These are phyloP conservation scores for Stagonosporopsis tanaceti DNA, from an alignment of 2,329 filamentous ascomycete genomes.

Conservation along the genomic window DNA sequence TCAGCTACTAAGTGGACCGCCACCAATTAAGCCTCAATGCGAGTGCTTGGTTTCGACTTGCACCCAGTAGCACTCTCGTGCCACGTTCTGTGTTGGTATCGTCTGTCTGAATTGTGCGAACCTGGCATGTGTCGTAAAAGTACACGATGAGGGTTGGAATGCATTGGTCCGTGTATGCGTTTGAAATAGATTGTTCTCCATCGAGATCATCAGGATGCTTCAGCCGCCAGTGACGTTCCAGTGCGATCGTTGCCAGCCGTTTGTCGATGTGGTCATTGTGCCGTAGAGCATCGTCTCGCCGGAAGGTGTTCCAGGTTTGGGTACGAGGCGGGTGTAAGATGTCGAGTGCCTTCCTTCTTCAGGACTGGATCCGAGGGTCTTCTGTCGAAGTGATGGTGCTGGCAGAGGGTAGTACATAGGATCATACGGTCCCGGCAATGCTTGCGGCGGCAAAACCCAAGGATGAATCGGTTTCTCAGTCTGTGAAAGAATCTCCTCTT, in stretches of 20 bases:
- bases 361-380: slow-evolving; percentile 24
- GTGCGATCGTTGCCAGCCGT: slow-evolving; percentile 46
- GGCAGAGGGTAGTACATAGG: slow-evolving; percentile 46
- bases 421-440: slow-evolving; percentile 47
- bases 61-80: slow-evolving; percentile 2
- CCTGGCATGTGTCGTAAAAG: not conserved
- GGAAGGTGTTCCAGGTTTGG: slow-evolving; percentile 29
- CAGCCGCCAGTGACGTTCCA: slow-evolving; percentile 45
- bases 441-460: slow-evolving; percentile 43
- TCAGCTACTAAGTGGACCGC: slow-evolving; percentile 40
- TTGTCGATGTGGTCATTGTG: slow-evolving; percentile 37
- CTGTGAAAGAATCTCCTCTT: slow-evolving; percentile 23
- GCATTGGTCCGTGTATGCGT: not conserved
- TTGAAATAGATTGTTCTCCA: too few relatives aligned
- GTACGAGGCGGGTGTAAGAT: slow-evolving; percentile 40
- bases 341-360: slow-evolving; percentile 20
- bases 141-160: not conserved
- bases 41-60: slow-evolving; percentile 6
- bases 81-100: slow-evolving; percentile 5
- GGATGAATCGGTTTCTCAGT: slow-evolving; percentile 39
- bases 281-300: slow-evolving; percentile 30
- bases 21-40: slow-evolving; percentile 23
- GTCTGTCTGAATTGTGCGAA: not conserved
- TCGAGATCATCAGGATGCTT: slow-evolving; percentile 8
- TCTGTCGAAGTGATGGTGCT: slow-evolving; percentile 34